Conservation (phyloP, 2,329 filamentous ascomycete genomes). For the Niveomyces coronatus region DNA sequence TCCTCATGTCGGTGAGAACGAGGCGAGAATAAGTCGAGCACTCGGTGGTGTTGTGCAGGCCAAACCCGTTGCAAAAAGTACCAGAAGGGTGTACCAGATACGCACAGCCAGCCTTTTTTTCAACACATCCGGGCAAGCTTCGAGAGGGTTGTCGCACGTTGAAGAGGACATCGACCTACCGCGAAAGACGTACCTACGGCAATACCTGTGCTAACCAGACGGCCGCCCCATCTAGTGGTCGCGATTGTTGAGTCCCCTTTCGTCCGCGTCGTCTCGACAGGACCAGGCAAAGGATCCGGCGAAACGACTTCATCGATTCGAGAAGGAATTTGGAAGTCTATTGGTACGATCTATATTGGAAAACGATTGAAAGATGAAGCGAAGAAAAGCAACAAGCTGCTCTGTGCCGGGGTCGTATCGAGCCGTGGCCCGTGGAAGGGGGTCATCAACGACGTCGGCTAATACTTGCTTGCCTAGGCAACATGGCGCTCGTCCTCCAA, state of each 20-base stretch:
- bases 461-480: constrained; percentile 21
- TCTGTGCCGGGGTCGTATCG: too few relatives aligned
- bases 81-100: too few relatives aligned
- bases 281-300: constrained; percentile 53
- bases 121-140: too few relatives aligned
- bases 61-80: too few relatives aligned
- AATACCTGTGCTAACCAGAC: constrained; percentile 2
- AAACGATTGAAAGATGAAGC: too few relatives aligned
- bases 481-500: constrained; percentile 54
- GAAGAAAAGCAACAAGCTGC: neutral
- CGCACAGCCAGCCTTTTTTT: too few relatives aligned
- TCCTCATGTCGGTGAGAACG: too few relatives aligned
- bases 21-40: too few relatives aligned
- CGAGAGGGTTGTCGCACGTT: neutral
- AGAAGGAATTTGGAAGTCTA: constrained; percentile 54
- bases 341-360: too few relatives aligned
- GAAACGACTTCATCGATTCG: constrained; percentile 54
- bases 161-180: neutral
- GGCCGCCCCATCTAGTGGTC: constrained; percentile 42
- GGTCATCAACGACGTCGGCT: neutral
- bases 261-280: constrained; percentile 43
- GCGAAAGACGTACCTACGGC: too few relatives aligned
- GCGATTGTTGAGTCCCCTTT: constrained; percentile 54
- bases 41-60: too few relatives aligned
- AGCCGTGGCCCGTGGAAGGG: too few relatives aligned